Evolutionary conservation across 305 asterid genomes (phyloP).

Genomic region (Ruellia speciosa): DNA sequence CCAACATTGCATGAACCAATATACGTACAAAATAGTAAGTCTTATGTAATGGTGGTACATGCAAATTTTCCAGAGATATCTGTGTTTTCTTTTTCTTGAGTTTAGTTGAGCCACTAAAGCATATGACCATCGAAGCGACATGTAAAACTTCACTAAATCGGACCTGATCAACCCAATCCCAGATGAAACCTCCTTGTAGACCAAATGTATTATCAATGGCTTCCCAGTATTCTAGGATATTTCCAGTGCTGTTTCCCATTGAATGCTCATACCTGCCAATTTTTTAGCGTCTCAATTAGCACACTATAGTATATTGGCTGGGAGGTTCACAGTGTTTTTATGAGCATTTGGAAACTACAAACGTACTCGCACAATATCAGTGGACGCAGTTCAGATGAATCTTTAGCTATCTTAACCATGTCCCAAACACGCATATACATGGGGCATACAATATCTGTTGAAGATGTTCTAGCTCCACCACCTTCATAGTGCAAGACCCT

Average conservation of each 20-base stretch:
- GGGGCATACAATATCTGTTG: slow-evolving; percentile 97
- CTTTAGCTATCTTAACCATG: slow-evolving; percentile 79
- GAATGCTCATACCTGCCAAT: slow-evolving; percentile 77
- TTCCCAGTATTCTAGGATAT: slow-evolving; percentile 91
- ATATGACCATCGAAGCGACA: background rate
- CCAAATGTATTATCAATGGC: slow-evolving; percentile 94
- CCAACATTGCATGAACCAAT: background rate
- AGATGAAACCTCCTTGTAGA: slow-evolving; percentile 96
- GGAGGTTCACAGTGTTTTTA: slow-evolving; percentile 13
- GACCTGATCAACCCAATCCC: slow-evolving; percentile 99
- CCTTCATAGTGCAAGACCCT: slow-evolving; percentile 92
- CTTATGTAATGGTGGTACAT: slow-evolving; percentile 6
- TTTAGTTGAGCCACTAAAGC: slow-evolving; percentile 5
- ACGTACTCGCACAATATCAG: slow-evolving; percentile 95
- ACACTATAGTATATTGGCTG: slow-evolving; percentile 10
- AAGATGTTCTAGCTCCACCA: slow-evolving; percentile 81
- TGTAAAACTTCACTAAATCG: slow-evolving; percentile 16
- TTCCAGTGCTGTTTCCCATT: slow-evolving; percentile 97
- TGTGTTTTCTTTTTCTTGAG: slow-evolving; percentile 1
- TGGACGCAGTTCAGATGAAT: slow-evolving; percentile 83
- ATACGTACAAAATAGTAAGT: background rate
- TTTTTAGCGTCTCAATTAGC: slow-evolving; percentile 25
- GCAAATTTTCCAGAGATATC: slow-evolving; percentile 5
- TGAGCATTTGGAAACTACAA: slow-evolving; percentile 21
- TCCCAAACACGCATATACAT: slow-evolving; percentile 95